phyloP scores from a whole-genome alignment of 768 basidiomycete genomes.

The Russula vinacea region DNA sequence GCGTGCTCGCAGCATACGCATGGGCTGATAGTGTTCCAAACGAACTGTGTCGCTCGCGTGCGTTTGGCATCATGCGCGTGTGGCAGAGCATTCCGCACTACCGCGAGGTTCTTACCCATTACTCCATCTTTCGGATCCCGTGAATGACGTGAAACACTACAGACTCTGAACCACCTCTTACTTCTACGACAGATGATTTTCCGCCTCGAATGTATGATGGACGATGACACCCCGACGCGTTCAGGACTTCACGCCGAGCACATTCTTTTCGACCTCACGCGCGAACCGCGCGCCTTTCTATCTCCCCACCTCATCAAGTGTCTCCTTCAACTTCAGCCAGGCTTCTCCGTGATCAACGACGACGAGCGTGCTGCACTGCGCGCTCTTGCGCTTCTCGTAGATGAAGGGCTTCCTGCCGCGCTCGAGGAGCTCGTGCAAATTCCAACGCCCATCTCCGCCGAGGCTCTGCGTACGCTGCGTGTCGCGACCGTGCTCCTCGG shows the following conservation, averaged over 20 bases:
- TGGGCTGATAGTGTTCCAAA: slow-evolving; percentile 78
- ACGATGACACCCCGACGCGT: slow-evolving; percentile 58
- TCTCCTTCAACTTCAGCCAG: slow-evolving; percentile 55
- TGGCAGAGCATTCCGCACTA: slow-evolving; percentile 73
- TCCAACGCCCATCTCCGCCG: slow-evolving; percentile 49
- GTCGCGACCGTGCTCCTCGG: slow-evolving; percentile 59
- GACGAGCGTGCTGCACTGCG: slow-evolving; percentile 57
- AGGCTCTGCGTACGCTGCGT: slow-evolving; percentile 56
- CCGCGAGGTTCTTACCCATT: slow-evolving; percentile 50
- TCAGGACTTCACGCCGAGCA: slow-evolving; percentile 68
- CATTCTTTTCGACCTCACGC: slow-evolving; percentile 57
- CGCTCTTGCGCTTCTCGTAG: slow-evolving; percentile 61
- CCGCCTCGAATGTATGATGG: slow-evolving; percentile 70
- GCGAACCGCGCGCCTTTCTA: slow-evolving; percentile 58
- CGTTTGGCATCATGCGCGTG: slow-evolving; percentile 56
- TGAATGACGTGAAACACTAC: slow-evolving; percentile 10
- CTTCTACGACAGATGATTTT: slow-evolving; percentile 68
- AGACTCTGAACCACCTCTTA: slow-evolving; percentile 74
- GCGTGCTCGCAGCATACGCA: slow-evolving; percentile 66
- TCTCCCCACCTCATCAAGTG: slow-evolving; percentile 56
- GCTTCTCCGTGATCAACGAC: slow-evolving; percentile 60
- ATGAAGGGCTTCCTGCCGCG: slow-evolving; percentile 62
- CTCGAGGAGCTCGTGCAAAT: slow-evolving; percentile 57
- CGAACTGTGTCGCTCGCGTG: slow-evolving; percentile 58
- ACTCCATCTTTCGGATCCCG: neutral